Base-by-base conservation (phyloP, 108 stramenopile genomes). In the Conticribra weissflogii region DNA sequence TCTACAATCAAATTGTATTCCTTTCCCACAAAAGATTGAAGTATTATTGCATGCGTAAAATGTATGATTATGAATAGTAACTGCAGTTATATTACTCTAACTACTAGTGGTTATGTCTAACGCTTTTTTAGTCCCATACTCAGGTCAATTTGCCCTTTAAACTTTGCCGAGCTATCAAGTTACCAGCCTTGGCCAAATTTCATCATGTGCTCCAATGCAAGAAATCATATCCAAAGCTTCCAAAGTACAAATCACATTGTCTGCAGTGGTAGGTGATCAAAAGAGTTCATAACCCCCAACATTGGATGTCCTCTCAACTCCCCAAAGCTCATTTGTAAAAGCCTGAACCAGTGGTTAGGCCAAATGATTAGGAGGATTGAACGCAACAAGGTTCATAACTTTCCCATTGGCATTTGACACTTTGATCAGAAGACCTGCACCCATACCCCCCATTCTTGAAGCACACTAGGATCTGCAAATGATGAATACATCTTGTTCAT, bases 281-380 rank as follows among this genome's bases (percentile, higher is more conserved):
- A 0, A 47, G 21, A 64, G 48, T 8, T 27, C 24, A 25, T 64
- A 29, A 15, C 19, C 9, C 7, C n/a, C 44, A n/a, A 29, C 29
- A 46, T 50, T n/a, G n/a, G n/a, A n/a, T n/a, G n/a, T n/a, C n/a
- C n/a, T n/a, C n/a, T n/a, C 75, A 34, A 66, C 25, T 8, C 75
- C 78, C 27, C 74, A 19, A 47, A 85, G 50, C 18, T 88, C 83
- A 54, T 83, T 57, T 0, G 80, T 83, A 8, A 88, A 59, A 12
- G 72, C 66, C 54, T 88, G 87, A 61, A 88, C 81, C 59, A 88
- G 48, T 34, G 69, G 59, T 59, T 85, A 82, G 21, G 82, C 87
- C 2, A 82, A 71, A 73, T 85, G 84, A 25, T 77, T 58, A 8
- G 84, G 87, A 51, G 59, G 57, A 30, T 66, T 82, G 73, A 88